Conservation (phyloP, 805 yeast genomes). For the Metschnikowia amazonensis region DNA sequence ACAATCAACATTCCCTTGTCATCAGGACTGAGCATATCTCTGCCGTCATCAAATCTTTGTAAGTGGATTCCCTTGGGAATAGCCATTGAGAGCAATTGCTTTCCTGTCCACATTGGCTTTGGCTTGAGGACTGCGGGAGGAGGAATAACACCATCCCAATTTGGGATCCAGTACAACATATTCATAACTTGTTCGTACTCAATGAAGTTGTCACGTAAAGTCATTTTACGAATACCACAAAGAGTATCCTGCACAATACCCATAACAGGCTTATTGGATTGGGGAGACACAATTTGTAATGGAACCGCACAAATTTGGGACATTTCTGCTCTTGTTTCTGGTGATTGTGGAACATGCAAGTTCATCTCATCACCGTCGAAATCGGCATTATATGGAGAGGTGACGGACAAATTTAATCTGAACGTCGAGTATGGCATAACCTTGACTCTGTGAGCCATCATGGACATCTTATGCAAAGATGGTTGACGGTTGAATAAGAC, state of each 20-base stretch:
- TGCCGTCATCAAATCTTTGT: constrained; percentile 89
- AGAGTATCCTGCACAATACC: constrained; percentile 99
- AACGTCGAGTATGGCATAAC: constrained; percentile 99
- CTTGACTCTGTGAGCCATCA: constrained; percentile 99
- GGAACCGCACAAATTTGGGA: constrained; percentile 97
- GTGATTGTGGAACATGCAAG: constrained; percentile 97
- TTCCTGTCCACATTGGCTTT: constrained; percentile 96
- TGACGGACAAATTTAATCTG: constrained; percentile 92
- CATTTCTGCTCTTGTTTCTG: constrained; percentile 95
- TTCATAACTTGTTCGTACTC: constrained; percentile 95
- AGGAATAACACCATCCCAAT: constrained; percentile 98
- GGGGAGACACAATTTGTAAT: constrained; percentile 95
- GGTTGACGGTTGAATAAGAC: constrained; percentile 99
- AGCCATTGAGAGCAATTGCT: constrained; percentile 86
- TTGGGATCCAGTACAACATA: constrained; percentile 95
- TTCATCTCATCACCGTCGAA: constrained; percentile 99
- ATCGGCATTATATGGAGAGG: constrained; percentile 99
- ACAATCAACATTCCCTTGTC: constrained; percentile 95
- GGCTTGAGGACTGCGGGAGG: constrained; percentile 93
- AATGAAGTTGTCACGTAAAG: constrained; percentile 81
- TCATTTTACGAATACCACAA: constrained; percentile 95
- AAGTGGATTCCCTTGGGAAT: constrained; percentile 95
- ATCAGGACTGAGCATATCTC: constrained; percentile 76
- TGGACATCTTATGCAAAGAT: constrained; percentile 97
- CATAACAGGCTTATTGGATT: constrained; percentile 98